A percentile compares a stretch with the other conserved stretches of the same genome.
phyloP scores from a whole-genome alignment of 2,329 filamentous ascomycete genomes.

The Biscogniauxia mediterranea region DNA sequence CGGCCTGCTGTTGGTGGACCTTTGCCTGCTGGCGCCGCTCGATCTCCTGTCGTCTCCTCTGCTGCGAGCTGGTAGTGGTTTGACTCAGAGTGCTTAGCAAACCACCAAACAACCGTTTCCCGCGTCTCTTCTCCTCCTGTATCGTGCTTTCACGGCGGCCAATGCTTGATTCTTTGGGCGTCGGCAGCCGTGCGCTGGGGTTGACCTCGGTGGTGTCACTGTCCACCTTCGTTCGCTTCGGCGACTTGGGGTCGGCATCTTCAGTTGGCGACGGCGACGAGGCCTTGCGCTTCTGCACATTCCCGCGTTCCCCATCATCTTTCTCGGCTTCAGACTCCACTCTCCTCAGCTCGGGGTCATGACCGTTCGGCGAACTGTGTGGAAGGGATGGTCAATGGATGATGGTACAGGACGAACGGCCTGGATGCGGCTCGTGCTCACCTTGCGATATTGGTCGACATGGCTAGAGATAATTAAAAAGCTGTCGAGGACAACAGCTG shows the following conservation, averaged over 20 bases:
- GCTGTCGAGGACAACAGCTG: not conserved
- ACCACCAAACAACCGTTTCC: conserved; percentile 81
- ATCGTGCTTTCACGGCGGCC: conserved; percentile 44
- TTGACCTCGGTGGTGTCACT: conserved; percentile 16
- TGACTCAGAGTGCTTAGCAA: conserved; percentile 77
- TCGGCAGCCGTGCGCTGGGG: conserved; percentile 8
- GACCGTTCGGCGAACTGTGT: conserved; percentile 19
- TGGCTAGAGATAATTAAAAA: conserved; percentile 5
- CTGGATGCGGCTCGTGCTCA: conserved; percentile 13
- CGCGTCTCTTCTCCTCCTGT: conserved; percentile 77
- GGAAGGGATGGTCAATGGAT: conserved; percentile 13
- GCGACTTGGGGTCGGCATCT: conserved; percentile 23
- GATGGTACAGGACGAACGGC: conserved; percentile 6
- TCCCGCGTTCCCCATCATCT: conserved; percentile 8
- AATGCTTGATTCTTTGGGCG: conserved; percentile 16
- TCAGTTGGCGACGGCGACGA: conserved; percentile 19
- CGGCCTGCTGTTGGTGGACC: conserved; percentile 67
- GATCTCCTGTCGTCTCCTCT: conserved; percentile 74
- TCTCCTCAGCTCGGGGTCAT: conserved; percentile 13
- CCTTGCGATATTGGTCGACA: conserved; percentile 22
- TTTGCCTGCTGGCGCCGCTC: conserved; percentile 79
- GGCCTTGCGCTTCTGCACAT: conserved; percentile 34
- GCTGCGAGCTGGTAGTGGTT: conserved; percentile 59
- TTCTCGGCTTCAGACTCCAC: conserved; percentile 10
- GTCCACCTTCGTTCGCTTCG: conserved; percentile 26